Conservation (phyloP, 257 asterid species). For the Scutellaria galericulata region DNA sequence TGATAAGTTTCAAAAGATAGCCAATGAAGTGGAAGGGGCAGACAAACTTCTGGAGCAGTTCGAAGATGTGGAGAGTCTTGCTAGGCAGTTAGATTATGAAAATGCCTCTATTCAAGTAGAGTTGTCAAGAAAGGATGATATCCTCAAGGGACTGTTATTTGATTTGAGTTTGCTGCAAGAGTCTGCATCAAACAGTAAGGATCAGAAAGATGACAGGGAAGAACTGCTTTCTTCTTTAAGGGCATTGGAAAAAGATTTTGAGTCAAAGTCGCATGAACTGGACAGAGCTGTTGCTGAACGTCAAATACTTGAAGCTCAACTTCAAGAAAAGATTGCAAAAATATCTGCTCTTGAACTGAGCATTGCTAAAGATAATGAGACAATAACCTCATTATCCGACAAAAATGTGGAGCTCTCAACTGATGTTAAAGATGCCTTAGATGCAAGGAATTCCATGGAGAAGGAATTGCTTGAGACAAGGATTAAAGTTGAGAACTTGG, state of each 20-base stretch:
- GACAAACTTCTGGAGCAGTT: slow-evolving; percentile 52
- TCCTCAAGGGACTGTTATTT: slow-evolving; percentile 78
- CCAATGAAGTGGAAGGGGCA: slow-evolving; percentile 48
- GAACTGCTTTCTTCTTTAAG: slow-evolving; percentile 54
- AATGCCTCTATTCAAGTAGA: slow-evolving; percentile 53
- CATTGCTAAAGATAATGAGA: slow-evolving; percentile 49
- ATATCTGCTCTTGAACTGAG: slow-evolving; percentile 67
- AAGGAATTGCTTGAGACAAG: slow-evolving; percentile 60
- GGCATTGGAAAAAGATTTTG: slow-evolving; percentile 58
- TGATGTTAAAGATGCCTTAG: slow-evolving; percentile 49
- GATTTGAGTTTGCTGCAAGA: slow-evolving; percentile 93
- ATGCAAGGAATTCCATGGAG: slow-evolving; percentile 56
- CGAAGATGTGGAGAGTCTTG: slow-evolving; percentile 60
- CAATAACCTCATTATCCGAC: slow-evolving; percentile 49
- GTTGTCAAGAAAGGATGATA: slow-evolving; percentile 79
- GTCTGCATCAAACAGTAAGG: slow-evolving; percentile 78
- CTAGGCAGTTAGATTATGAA: slow-evolving; percentile 59
- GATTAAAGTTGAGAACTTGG: slow-evolving; percentile 57
- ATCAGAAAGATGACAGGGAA: slow-evolving; percentile 70
- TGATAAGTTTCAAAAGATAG: slow-evolving; percentile 47
- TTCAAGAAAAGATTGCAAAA: slow-evolving; percentile 55
- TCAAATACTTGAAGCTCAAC: slow-evolving; percentile 59
- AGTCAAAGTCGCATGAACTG: slow-evolving; percentile 55
- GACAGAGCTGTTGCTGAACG: slow-evolving; percentile 60
- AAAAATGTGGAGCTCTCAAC: slow-evolving; percentile 59